Percentiles rank a stretch among this genome's conserved stretches.
Conservation (phyloP, 1,284 basidiomycete genomes). For the Apiotrichum gamsii region DNA sequence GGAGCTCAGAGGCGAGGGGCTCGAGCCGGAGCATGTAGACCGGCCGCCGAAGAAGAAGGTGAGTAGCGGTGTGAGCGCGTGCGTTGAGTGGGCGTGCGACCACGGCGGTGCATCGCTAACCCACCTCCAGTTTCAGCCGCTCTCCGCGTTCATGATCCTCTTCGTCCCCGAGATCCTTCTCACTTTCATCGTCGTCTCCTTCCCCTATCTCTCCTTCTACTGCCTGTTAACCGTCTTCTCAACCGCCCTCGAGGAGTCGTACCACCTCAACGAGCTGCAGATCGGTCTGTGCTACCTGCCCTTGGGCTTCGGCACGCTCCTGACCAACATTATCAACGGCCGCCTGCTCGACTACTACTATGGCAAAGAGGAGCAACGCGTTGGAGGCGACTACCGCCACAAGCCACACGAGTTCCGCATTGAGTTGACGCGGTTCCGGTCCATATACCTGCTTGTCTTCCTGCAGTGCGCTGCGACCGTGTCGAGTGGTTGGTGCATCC, state of each 20-base stretch:
- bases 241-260: constrained; percentile 37
- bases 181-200: constrained; percentile 33
- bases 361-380: constrained; percentile 32
- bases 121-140: constrained; percentile 32
- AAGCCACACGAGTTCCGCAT: constrained; percentile 35
- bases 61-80: constrained; percentile 6
- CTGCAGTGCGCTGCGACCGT: constrained; percentile 23
- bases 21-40: constrained; percentile 23
- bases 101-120: background rate
- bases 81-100: too few relatives aligned
- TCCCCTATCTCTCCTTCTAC: constrained; percentile 46
- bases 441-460: constrained; percentile 28
- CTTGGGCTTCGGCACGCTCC: constrained; percentile 35
- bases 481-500: constrained; percentile 36
- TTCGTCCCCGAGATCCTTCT: constrained; percentile 41
- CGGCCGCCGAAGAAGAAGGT: constrained; percentile 29
- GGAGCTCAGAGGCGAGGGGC: constrained; percentile 14
- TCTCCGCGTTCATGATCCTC: constrained; percentile 39
- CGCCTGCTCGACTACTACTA: constrained; percentile 40
- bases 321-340: constrained; percentile 36
- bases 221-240: constrained; percentile 34
- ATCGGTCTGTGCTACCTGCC: constrained; percentile 48
- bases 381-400: constrained; percentile 37
- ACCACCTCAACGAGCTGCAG: constrained; percentile 38
- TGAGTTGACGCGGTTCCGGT: constrained; percentile 31